Base-by-base conservation (phyloP, 495 filamentous ascomycete species). In the Penicillium paxilli region DNA sequence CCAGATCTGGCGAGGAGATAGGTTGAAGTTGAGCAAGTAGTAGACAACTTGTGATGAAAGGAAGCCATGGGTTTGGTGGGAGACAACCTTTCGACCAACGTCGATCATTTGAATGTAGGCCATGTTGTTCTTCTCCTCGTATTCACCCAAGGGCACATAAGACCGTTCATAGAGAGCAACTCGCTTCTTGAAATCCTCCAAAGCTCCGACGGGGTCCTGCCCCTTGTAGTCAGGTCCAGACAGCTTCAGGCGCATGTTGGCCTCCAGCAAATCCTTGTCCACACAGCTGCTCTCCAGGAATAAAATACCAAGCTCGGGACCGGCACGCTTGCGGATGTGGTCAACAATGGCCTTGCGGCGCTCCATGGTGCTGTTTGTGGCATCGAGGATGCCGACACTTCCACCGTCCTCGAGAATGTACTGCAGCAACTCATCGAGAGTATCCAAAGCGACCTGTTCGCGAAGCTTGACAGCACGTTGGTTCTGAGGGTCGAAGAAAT, bases 191-290 rank as follows among this genome's bases (percentile, higher is more conserved):
- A 98, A 98, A 69, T 98, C 94, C 21, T 78, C 86, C 25, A 97
- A 76, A 0, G 94, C 90, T 54, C 82, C 82, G 30, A 82, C 70
- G 1, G 94, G 93, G 67, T 98, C 94, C 64, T 95, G 91, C 57
- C 87, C 89, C 62, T 88, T 91, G 76, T 98, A 98, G 68, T 98
- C 94, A 2, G 94, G 94, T 2, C 94, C 94, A 42, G 88, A 92
- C n/a, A 98, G 84, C 73, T 98, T 98, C 51, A 98, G 71, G 17
- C 92, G 90, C 93, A 98, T 98, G 61, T 98, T 98, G 12, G 91
- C 88, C 67, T 97, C 94, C 32, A 98, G 79, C 32, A 98, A 78
- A 63, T 71, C 65, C n/a, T 68, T 74, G 60, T 98, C 92, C 53
- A 92, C 79, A 70, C 94, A 98, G 49, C 92, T 86, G 59, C 90